Percentiles rank a stretch among this genome's conserved stretches.
These are phyloP conservation scores for Entophlyctis helioformis DNA, from an alignment of 192 early-diverging fungal species.

Conservation along the genomic window DNA sequence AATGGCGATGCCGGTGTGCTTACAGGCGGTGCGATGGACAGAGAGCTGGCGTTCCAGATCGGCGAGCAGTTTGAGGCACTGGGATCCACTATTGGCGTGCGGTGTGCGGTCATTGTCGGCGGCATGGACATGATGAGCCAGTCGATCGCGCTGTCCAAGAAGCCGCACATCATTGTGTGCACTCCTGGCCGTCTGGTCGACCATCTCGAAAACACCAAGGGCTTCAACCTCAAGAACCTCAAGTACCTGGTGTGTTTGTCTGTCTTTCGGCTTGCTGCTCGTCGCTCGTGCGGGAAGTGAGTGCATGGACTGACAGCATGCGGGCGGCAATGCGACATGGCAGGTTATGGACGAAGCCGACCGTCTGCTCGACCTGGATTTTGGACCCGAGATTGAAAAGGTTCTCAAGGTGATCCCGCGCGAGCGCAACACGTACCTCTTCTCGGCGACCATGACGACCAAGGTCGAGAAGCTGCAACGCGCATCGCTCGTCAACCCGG, in stretches of 20 bases:
- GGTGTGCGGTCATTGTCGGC: constrained; percentile 83
- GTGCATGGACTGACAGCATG: no score
- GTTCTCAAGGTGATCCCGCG: constrained; percentile 84
- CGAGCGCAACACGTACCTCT: constrained; percentile 85
- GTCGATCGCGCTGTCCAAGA: constrained; percentile 84
- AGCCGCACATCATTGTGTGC: constrained; percentile 89
- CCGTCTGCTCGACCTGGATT: constrained; percentile 86
- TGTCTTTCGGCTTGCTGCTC: no score
- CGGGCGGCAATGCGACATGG: no score
- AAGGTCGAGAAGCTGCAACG: constrained; percentile 93
- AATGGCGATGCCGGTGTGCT: no score
- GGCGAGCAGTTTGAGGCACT: constrained; percentile 83
- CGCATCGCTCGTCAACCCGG: constrained; percentile 86
- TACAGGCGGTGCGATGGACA: no score
- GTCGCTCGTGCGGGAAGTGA: no score
- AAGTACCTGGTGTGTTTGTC: constrained; percentile 93
- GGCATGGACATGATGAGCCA: constrained; percentile 98
- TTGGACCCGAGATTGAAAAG: constrained; percentile 91
- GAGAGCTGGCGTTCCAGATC: constrained; percentile 94
- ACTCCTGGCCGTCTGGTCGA: constrained; percentile 93
- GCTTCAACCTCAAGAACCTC: constrained; percentile 79
- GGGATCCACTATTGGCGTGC: constrained; percentile 82
- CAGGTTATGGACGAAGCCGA: constrained; percentile 94
- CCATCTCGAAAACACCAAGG: constrained; percentile 97
- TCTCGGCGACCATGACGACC: constrained; percentile 97